Base-by-base conservation (phyloP, 2,329 filamentous ascomycete genomes). In the Ceratocystis alfenasii region DNA sequence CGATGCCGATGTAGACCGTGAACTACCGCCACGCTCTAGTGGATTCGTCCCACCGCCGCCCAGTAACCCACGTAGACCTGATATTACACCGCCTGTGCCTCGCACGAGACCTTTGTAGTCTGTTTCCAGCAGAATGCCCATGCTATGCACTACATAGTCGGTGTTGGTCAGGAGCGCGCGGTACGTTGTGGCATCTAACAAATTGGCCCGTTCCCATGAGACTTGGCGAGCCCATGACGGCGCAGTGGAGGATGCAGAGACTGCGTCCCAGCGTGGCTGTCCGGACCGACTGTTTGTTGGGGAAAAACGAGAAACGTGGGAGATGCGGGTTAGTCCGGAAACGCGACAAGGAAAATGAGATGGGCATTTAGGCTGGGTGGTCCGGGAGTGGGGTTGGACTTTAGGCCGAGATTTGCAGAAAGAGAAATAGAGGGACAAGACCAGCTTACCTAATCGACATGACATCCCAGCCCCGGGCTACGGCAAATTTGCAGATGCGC, bases 31-130 rank as follows among this genome's bases (percentile, higher is more conserved):
- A 70, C 81, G 80, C 68, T 87, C 81, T 20, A 95, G 78, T 1
- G 89, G 90, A 72, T 77, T 79, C 44, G 87, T 87, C 1, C 82
- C 80, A 1, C 50, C 45, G 66, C 44, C 12, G 55, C 63, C 63
- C 74, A 97, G 95, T 30, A 90, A 90, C 71, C 87, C 86, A 69
- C 84, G 83, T 15, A 99, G 78, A 1, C 90, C 93, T 5, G 84
- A 76, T 64, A 95, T 76, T n/a, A 90, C 85, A 0, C 89, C 90
- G 72, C 96, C 92, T 68, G 83, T 85, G 63, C 94, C 94, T 22
- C 85, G 87, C 30, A 99, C 74, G 17, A 96, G 87, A 70, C 88
- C 89, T 77, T 99, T 99, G 83, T 99, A 99, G 79, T 99, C 94
- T 62, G 92, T 91, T 78, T 99, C 94, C 8, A 99, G 83, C 20